Base-by-base conservation (phyloP, 140 eudicot species). In the Stevia rebaudiana region DNA sequence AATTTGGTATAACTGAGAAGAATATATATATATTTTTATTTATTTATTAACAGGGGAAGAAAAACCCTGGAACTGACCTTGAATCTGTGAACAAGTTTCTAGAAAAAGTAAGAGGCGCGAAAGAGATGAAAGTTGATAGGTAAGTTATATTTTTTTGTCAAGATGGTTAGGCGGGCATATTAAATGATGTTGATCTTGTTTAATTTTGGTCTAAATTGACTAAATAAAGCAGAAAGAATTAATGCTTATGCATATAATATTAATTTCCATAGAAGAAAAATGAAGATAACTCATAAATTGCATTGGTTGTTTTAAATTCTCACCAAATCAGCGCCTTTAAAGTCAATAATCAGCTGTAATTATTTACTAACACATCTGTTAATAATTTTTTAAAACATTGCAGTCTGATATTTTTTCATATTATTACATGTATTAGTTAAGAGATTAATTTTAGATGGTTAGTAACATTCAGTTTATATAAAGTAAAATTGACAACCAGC, bases 41-140 rank as follows among this genome's bases (percentile, higher is more conserved):
- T 43, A 35, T 28, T 52, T 43, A 54, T 73, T 41, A 68, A 41
- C 37, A 91, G 97, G 97, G 97, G 48, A 90, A 82, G 84, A 87
- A 67, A 67, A 90, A 90, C 76, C 97, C 97, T 23, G 95, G 84
- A 25, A 90, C 97, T 8, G 80, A 82, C 66, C 78, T 46, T 55
- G 85, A 72, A 59, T 74, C 97, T 57, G 97, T 87, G 54, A 80
- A 73, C 74, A 61, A 70, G 65, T 90, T 87, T 80, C 43, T 90
- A 67, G 19, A 67, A 39, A 78, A 74, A 82, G 94, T 87, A 57
- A 69, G 51, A 77, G 72, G 69, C 61, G 94, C 94, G 12, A 80
- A 82, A 43, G 88, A 81, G 78, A 86, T 86, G 97, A 86, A 84
- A 62, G 82, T 90, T n/a, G 97, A 90, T 80, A 89, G 91, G 97